Evolutionary conservation across 208 protist species (phyloP), one percentile per base, ranked within the genome.

Genomic region (Wallacemonas sp.): DNA sequence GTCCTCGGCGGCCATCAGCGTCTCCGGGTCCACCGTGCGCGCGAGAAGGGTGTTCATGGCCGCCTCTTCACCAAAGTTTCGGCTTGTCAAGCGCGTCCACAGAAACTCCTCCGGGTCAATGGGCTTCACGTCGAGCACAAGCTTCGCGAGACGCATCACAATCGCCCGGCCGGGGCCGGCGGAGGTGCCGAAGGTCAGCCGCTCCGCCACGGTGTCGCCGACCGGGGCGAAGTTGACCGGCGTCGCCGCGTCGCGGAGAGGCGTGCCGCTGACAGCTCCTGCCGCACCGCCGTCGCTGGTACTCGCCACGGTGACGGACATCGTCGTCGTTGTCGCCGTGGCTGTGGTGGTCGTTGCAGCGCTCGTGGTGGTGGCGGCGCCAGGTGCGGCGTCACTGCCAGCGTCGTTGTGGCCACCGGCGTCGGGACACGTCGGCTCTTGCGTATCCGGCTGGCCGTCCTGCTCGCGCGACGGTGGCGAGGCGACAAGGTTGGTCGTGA

Each of bases 41-140:
- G 60, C 62, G 14, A 76, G 17, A 5, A 63, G 38, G n/a, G 67
- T 39, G 32, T 61, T 70, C 56, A 71, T 70, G 17, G 73, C 61
- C 17, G 65, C 64, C 30, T 86, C 74, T 29, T 86, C 83, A 17
- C 72, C 49, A 43, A 77, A 80, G 70, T 52, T 75, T 41, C 72
- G 80, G 29, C 78, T 72, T 39, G 85, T 71, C 32, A 89, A 70
- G 5, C 71, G 75, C 2, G 64, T 72, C 72, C 80, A 87, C 38
- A 93, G 68, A 24, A 88, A 87, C 26, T 83, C 68, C 60, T 85
- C 76, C 23, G 81, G 74, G 58, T 90, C 82, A 27, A 82, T 67
- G 11, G 83, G 79, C 61, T 85, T 80, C 11, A 60, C 55, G 36
- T 72, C 77, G 23, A 90, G 63, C 60, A 90, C 63, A 29, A 73